Evolutionary conservation across 306 rosid genomes (phyloP).

Genomic region (Cucumis melo): DNA sequence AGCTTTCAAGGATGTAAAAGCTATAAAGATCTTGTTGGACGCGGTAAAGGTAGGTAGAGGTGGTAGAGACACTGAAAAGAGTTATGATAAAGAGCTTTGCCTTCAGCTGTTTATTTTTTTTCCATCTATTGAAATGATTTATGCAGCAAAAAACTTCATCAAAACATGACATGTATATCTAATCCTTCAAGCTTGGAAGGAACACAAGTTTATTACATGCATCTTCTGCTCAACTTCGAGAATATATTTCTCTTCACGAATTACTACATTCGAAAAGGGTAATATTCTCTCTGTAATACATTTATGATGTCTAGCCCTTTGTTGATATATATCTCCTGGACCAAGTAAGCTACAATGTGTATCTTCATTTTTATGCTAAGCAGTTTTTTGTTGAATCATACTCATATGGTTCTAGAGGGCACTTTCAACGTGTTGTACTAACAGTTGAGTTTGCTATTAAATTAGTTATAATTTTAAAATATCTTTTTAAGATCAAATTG

Average conservation of each 20-base stretch:
- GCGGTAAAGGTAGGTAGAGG: constrained; percentile 2
- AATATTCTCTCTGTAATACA: not conserved
- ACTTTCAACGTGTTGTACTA: not conserved
- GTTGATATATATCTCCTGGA: not conserved
- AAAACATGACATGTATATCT: not conserved
- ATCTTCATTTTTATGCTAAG: not conserved
- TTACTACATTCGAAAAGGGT: not conserved
- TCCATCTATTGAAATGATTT: not conserved
- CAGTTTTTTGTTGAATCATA: not conserved
- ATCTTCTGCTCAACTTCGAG: not conserved
- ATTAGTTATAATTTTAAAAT: not conserved
- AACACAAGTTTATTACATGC: not conserved
- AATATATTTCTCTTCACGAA: not conserved
- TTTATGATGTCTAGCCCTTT: not conserved
- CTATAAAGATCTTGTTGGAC: not conserved
- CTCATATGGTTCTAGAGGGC: not conserved
- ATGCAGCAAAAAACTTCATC: not conserved
- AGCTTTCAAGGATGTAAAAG: not conserved
- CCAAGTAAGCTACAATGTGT: not conserved
- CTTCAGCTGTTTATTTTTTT: not conserved
- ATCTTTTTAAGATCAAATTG: not conserved
- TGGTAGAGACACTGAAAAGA: not conserved
- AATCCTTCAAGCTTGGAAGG: not conserved
- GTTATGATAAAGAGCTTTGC: not conserved
- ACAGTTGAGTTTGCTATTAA: not conserved